A percentile compares a stretch with the other conserved stretches of the same genome.
Evolutionary conservation across 2,329 filamentous ascomycete genomes (phyloP).

Genomic region (Orbilia quercus): DNA sequence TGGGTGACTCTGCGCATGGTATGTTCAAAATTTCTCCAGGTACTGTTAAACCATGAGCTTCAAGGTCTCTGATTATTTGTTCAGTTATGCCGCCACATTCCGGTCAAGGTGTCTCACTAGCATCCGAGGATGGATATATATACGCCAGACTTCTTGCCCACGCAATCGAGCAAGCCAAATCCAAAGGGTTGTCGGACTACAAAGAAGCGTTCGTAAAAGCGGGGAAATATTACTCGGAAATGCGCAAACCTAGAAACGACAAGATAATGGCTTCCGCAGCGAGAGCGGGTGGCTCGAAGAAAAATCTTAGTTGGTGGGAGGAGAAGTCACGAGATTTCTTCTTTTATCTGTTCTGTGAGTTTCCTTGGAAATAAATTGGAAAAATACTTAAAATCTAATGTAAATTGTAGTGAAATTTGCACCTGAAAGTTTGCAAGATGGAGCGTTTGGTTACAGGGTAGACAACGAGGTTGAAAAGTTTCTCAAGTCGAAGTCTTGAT

Average conservation of each 20-base stretch:
- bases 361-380: not conserved
- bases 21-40: not conserved
- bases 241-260: conserved; percentile 50
- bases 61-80: not conserved
- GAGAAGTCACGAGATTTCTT: conserved; percentile 49
- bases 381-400: not conserved
- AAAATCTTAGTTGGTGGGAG: conserved; percentile 48
- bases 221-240: conserved; percentile 45
- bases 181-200: conserved; percentile 32
- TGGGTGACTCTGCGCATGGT: conserved; percentile 52
- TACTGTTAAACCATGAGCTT: not conserved
- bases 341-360: conserved; percentile 44
- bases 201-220: conserved; percentile 26
- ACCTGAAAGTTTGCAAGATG: conserved; percentile 32
- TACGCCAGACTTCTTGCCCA: conserved; percentile 41
- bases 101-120: conserved; percentile 51
- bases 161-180: conserved; percentile 37
- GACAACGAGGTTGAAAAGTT: conserved; percentile 51
- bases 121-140: conserved; percentile 49
- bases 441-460: conserved; percentile 41
- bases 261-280: conserved; percentile 51
- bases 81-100: conserved; percentile 54
- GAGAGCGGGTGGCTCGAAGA: conserved; percentile 32
- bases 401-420: conserved; percentile 47
- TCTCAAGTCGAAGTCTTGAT: conserved; percentile 27